These are phyloP conservation scores for Williopsis jadinii DNA, from an alignment of 1,139 yeast species.

Conservation along the genomic window DNA sequence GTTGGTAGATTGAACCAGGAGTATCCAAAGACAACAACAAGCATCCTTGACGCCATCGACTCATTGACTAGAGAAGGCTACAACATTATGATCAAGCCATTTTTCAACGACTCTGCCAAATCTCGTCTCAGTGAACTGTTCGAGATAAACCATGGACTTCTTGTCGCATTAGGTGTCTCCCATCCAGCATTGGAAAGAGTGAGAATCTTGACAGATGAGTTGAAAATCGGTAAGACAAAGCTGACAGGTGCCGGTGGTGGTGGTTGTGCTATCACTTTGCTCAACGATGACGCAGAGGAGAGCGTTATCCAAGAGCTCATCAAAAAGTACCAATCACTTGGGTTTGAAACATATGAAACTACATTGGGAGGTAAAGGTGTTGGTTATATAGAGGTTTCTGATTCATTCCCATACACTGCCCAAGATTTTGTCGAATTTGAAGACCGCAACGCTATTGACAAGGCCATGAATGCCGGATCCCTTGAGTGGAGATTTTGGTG, in stretches of 20 bases:
- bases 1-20: slow-evolving; percentile 53
- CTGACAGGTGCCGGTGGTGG: slow-evolving; percentile 99
- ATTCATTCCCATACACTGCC: slow-evolving; percentile 11
- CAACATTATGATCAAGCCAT: slow-evolving; percentile 47
- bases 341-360: slow-evolving; percentile 77
- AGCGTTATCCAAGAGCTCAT: slow-evolving; percentile 31
- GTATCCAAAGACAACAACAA: slow-evolving; percentile 47
- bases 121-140: slow-evolving; percentile 55
- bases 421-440: slow-evolving; percentile 33
- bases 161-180: slow-evolving; percentile 84
- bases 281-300: slow-evolving; percentile 42
- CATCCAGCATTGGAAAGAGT: slow-evolving; percentile 82
- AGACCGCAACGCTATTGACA: slow-evolving; percentile 41
- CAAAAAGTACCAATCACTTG: slow-evolving; percentile 32
- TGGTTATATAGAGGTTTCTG: slow-evolving; percentile 32
- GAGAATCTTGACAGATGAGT: slow-evolving; percentile 52
- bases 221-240: slow-evolving; percentile 77
- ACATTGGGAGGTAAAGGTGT: slow-evolving; percentile 88
- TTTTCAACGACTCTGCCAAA: slow-evolving; percentile 39
- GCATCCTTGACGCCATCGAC: slow-evolving; percentile 68
- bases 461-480: slow-evolving; percentile 35
- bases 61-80: slow-evolving; percentile 64
- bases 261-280: slow-evolving; percentile 90
- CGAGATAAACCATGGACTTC: slow-evolving; percentile 81
- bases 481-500: slow-evolving; percentile 59